Evolutionary conservation across 352 stramenopile genomes (phyloP).

Genomic region (Globisporangium middletonii): DNA sequence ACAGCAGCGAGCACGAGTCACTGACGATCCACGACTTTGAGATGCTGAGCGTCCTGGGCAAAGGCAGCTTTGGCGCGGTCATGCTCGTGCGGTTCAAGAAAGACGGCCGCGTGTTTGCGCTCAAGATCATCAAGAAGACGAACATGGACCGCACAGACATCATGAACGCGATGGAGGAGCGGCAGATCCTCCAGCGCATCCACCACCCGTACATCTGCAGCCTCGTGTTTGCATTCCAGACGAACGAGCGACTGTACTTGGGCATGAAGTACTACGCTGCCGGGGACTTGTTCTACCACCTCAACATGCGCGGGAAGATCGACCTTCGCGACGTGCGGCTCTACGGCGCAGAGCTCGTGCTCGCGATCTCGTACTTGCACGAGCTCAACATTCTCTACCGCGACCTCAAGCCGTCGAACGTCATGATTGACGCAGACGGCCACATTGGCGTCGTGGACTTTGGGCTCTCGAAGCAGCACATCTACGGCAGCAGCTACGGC

Average conservation of each 20-base stretch:
- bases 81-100: conserved; percentile 90
- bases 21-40: conserved; percentile 89
- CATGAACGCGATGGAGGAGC: conserved; percentile 84
- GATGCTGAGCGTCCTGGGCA: conserved; percentile 84
- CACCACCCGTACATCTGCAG: conserved; percentile 87
- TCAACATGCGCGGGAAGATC: conserved; percentile 77
- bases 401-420: conserved; percentile 85
- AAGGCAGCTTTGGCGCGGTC: conserved; percentile 83
- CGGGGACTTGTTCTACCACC: conserved; percentile 84
- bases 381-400: conserved; percentile 88
- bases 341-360: conserved; percentile 80
- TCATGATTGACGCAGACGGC: conserved; percentile 87
- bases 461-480: conserved; percentile 85
- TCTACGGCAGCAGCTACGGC: conserved; percentile 79
- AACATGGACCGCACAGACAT: conserved; percentile 85
- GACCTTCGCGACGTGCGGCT: conserved; percentile 58
- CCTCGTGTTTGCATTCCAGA: conserved; percentile 86
- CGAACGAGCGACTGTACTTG: conserved; percentile 84
- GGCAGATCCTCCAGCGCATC: conserved; percentile 85
- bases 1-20: conserved; percentile 36
- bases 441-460: conserved; percentile 89
- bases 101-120: conserved; percentile 79
- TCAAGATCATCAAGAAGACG: conserved; percentile 90
- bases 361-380: conserved; percentile 87
- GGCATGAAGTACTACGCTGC: conserved; percentile 89